Evolutionary conservation across 768 basidiomycete genomes (phyloP).

Genomic region (Tubosaeta sp.): DNA sequence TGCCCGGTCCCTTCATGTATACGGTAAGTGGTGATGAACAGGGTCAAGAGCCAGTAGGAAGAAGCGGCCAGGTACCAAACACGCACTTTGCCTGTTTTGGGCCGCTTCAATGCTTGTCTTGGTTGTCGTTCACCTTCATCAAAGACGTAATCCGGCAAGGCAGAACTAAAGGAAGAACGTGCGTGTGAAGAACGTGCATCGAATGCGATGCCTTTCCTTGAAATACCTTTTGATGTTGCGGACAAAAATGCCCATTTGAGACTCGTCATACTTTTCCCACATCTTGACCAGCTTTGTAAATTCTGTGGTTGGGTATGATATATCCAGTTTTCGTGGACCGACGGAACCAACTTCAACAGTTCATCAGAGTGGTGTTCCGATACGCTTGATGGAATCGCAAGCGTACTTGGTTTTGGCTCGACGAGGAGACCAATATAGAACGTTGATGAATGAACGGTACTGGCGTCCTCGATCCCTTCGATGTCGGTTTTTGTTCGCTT

Average conservation of each 20-base stretch:
- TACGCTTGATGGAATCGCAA: constrained; percentile 14
- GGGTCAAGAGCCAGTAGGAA: constrained; percentile 10
- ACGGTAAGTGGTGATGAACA: constrained; percentile 27
- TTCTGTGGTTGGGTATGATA: constrained; percentile 94
- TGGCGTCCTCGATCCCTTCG: constrained; percentile 69
- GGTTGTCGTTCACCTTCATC: constrained; percentile 77
- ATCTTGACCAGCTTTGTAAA: constrained; percentile 90
- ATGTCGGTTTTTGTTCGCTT: constrained; percentile 77
- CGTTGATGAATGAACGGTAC: constrained; percentile 89
- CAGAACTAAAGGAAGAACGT: constrained; percentile 44
- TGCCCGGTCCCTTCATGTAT: constrained; percentile 52
- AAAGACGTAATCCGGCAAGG: constrained; percentile 78
- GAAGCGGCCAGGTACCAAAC: constrained; percentile 11
- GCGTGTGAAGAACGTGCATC: constrained; percentile 22
- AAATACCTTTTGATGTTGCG: constrained; percentile 86
- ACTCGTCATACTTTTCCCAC: constrained; percentile 94
- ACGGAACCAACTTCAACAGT: constrained; percentile 57
- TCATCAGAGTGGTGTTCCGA: constrained; percentile 13
- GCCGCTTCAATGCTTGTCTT: constrained; percentile 66
- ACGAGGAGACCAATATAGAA: constrained; percentile 96
- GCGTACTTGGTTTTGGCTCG: constrained; percentile 84
- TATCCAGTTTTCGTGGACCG: constrained; percentile 85
- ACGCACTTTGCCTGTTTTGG: constrained; percentile 58
- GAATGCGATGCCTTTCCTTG: constrained; percentile 6
- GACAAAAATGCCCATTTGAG: constrained; percentile 90